Evolutionary conservation across 306 rosid species (phyloP).

Genomic region (Citrullus mucosospermus): DNA sequence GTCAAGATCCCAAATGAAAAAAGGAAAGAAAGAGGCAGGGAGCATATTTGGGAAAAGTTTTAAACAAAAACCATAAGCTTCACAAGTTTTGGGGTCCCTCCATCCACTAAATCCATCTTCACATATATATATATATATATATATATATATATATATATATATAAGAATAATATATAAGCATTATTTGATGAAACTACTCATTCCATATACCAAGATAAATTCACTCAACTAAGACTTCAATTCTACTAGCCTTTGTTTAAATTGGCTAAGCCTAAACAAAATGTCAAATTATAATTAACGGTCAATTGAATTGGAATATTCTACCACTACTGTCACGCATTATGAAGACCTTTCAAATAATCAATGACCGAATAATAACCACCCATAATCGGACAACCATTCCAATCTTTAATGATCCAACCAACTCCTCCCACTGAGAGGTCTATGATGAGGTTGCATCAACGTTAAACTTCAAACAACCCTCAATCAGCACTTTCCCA

Average conservation of each 20-base stretch:
- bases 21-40: slow-evolving; percentile 28
- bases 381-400: too few species aligned
- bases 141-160: slow-evolving; percentile 1
- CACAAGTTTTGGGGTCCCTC: slow-evolving; percentile 28
- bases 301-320: too few species aligned
- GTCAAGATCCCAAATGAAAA: slow-evolving; percentile 1
- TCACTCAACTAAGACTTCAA: neutral
- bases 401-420: too few species aligned
- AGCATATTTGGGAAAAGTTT: slow-evolving; percentile 48
- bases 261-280: neutral
- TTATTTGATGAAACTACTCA: neutral
- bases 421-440: too few species aligned
- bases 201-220: neutral
- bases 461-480: too few species aligned
- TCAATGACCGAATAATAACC: too few species aligned
- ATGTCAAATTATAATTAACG: too few species aligned
- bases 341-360: too few species aligned
- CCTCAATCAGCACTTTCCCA: too few species aligned
- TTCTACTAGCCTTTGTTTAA: neutral
- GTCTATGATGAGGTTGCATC: too few species aligned
- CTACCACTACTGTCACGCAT: too few species aligned
- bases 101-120: slow-evolving; percentile 28
- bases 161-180: neutral
- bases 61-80: slow-evolving; percentile 5
- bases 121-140: slow-evolving; percentile 2